phyloP scores from a whole-genome alignment of 2,329 filamentous ascomycete species.

The Sclerotinia sclerotiorum region DNA sequence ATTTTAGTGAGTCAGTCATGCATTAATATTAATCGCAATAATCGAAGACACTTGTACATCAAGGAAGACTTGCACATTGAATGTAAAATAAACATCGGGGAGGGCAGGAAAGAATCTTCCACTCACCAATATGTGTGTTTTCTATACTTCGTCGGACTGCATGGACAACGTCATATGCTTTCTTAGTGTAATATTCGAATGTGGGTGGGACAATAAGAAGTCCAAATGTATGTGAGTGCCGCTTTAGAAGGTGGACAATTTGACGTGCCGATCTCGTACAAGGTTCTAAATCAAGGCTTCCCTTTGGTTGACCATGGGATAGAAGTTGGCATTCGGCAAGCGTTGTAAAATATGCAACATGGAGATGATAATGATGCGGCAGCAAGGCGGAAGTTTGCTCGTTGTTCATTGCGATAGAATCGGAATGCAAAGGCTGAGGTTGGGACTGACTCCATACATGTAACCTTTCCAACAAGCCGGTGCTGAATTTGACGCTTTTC shows the following conservation, averaged over 20 bases:
- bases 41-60: background rate
- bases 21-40: background rate
- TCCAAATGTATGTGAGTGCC: slow-evolving; percentile 45
- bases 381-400: slow-evolving; percentile 32
- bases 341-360: slow-evolving; percentile 37
- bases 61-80: background rate
- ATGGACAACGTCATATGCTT: slow-evolving; percentile 39
- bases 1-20: background rate
- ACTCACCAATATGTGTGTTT: slow-evolving; percentile 32
- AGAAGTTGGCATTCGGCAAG: slow-evolving; percentile 35
- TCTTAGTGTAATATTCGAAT: slow-evolving; percentile 44
- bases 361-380: slow-evolving; percentile 40
- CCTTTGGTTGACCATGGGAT: slow-evolving; percentile 28
- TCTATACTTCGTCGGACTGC: slow-evolving; percentile 37
- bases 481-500: slow-evolving; percentile 29
- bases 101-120: background rate
- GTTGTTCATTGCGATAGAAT: slow-evolving; percentile 28
- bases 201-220: slow-evolving; percentile 45
- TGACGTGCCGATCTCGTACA: slow-evolving; percentile 42
- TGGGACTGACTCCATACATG: slow-evolving; percentile 35
- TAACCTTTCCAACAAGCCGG: slow-evolving; percentile 33
- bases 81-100: too few species aligned
- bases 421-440: slow-evolving; percentile 32
- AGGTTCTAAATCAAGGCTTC: slow-evolving; percentile 35
- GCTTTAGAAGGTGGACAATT: slow-evolving; percentile 41